Conservation (phyloP, 495 filamentous ascomycete species). For the Daldinia loculata region DNA sequence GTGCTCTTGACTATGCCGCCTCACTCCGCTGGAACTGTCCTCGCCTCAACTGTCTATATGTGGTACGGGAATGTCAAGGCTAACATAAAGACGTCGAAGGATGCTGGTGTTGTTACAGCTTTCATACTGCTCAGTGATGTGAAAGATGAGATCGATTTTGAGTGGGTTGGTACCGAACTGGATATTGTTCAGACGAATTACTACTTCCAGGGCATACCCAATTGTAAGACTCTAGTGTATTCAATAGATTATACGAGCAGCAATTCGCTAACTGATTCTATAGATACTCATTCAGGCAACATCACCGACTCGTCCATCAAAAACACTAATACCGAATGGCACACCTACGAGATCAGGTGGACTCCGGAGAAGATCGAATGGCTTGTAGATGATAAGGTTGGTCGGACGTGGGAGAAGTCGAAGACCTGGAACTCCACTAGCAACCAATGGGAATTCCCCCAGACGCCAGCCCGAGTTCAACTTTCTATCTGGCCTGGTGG, state of each 20-base stretch:
- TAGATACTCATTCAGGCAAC: conserved; percentile 79
- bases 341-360: conserved; percentile 96
- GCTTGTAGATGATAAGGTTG: conserved; percentile 79
- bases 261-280: conserved; percentile 35
- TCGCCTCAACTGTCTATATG: conserved; percentile 88
- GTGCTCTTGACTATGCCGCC: conserved; percentile 88
- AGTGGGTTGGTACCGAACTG: conserved; percentile 87
- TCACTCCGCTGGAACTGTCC: conserved; percentile 82
- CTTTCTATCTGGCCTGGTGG: conserved; percentile 97
- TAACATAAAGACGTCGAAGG: conserved; percentile 84
- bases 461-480: conserved; percentile 92
- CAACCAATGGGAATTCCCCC: conserved; percentile 87
- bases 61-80: conserved; percentile 97
- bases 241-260: not conserved
- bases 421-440: conserved; percentile 85
- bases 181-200: conserved; percentile 87
- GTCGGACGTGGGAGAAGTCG: conserved; percentile 75
- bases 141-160: conserved; percentile 98
- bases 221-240: conserved; percentile 71
- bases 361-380: conserved; percentile 83
- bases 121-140: conserved; percentile 95
- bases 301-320: conserved; percentile 60
- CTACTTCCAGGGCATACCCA: conserved; percentile 93
- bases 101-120: conserved; percentile 88
- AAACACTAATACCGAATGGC: conserved; percentile 80